phyloP scores from a whole-genome alignment of 106 monocot genomes.

The Alisma plantagoaquatica region DNA sequence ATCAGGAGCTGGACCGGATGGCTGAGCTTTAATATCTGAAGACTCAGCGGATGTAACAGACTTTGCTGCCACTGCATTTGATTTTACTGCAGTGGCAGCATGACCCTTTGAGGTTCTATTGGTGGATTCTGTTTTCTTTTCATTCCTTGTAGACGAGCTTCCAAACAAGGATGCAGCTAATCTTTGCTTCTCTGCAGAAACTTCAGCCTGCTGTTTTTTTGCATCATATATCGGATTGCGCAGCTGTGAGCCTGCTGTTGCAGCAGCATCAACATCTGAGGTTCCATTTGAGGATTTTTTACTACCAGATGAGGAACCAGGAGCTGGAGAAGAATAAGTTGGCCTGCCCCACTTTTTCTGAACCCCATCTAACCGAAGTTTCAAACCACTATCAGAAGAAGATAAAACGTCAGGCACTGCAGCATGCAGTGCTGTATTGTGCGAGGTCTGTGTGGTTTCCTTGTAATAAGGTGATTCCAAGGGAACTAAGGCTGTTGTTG shows the following conservation, averaged over 20 bases:
- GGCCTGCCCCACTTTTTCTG: constrained; percentile 95
- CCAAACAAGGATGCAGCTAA: constrained; percentile 94
- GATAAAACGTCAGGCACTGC: constrained; percentile 20
- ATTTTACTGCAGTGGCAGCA: constrained; percentile 15
- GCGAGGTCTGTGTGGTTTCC: constrained; percentile 26
- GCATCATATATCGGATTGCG: constrained; percentile 33
- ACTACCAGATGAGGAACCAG: constrained; percentile 29
- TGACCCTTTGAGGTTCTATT: constrained; percentile 31
- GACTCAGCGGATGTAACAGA: constrained; percentile 17
- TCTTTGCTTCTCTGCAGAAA: constrained; percentile 87
- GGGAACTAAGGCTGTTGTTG: constrained; percentile 38
- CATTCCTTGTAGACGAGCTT: constrained; percentile 41
- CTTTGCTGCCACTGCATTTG: constrained; percentile 9
- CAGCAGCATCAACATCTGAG: constrained; percentile 18
- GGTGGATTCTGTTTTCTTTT: constrained; percentile 36
- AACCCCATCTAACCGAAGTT: constrained; percentile 76
- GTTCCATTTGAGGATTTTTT: constrained; percentile 36
- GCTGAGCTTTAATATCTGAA: constrained; percentile 22
- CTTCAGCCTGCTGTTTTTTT: constrained; percentile 35
- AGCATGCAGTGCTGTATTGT: constrained; percentile 10
- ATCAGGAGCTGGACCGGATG: constrained; percentile 53
- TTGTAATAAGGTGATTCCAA: constrained; percentile 35
- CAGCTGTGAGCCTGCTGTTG: constrained; percentile 9
- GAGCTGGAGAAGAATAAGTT: constrained; percentile 55
- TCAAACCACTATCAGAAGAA: constrained; percentile 37